Conservation (phyloP, 768 basidiomycete genomes). For the Tulasnella sp. region DNA sequence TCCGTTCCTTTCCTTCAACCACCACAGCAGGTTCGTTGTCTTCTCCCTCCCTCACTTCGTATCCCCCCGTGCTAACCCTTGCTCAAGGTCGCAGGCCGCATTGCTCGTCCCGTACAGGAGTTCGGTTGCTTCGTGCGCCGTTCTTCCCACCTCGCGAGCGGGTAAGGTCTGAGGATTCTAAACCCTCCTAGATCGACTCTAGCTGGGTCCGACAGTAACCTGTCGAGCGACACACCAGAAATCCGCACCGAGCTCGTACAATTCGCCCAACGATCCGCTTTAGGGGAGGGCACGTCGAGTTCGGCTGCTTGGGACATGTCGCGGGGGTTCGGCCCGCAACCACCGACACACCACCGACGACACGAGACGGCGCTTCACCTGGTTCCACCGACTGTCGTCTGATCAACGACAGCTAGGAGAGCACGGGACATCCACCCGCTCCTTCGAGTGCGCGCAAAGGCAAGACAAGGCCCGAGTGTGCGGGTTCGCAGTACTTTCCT, state of each 20-base stretch:
- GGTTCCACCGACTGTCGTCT: slow-evolving; percentile 16
- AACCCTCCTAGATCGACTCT: slow-evolving; percentile 19
- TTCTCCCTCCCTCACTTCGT: background rate
- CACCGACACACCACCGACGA: slow-evolving; percentile 9
- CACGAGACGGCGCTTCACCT: slow-evolving; percentile 7
- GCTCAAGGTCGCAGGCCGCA: slow-evolving; percentile 14
- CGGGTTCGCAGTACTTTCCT: slow-evolving; percentile 5
- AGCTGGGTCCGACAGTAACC: slow-evolving; percentile 23
- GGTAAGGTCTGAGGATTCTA: slow-evolving; percentile 19
- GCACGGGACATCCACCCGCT: background rate
- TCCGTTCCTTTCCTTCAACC: slow-evolving; percentile 10
- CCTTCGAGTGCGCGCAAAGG: background rate
- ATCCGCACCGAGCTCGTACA: slow-evolving; percentile 3
- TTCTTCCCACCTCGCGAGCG: slow-evolving; percentile 13
- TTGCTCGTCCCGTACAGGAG: background rate
- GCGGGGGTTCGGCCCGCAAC: slow-evolving; percentile 15
- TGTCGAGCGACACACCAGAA: slow-evolving; percentile 23
- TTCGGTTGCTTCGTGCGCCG: slow-evolving; percentile 8
- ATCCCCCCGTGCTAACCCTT: background rate
- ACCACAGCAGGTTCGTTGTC: slow-evolving; percentile 17
- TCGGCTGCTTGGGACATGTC: slow-evolving; percentile 15
- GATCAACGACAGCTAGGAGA: slow-evolving; percentile 16
- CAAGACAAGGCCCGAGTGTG: background rate
- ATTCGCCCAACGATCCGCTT: background rate
- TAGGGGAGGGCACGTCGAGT: background rate